Conservation (phyloP, 2,329 filamentous ascomycete genomes). For the Neonectria coccinea region DNA sequence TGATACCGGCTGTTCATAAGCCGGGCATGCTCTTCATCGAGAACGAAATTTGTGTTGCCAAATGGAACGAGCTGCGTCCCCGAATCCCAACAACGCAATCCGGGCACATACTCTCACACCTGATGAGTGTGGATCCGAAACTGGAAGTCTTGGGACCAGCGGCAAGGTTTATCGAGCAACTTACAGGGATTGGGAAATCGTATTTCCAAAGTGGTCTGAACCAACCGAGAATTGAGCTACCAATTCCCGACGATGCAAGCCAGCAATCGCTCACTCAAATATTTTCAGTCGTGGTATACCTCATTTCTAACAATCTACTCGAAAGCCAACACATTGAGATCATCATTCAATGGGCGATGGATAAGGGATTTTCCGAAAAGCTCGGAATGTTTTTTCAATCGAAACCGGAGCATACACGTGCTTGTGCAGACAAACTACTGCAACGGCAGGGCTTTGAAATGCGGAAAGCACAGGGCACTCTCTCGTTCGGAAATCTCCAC, state of each 20-base stretch:
- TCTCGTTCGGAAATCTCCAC: not conserved
- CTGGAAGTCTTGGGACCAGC: not conserved
- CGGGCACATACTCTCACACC: not conserved
- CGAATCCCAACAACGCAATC: not conserved
- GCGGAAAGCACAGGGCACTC: too few relatives aligned
- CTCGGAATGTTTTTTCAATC: not conserved
- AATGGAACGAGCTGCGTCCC: not conserved
- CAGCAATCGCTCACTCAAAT: not conserved
- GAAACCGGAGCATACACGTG: not conserved
- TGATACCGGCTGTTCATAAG: not conserved
- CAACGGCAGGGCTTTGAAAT: not conserved
- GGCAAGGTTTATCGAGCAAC: not conserved
- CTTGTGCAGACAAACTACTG: not conserved
- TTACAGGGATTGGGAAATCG: not conserved
- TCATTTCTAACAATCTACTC: not conserved
- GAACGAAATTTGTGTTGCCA: too few relatives aligned
- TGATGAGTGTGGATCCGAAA: not conserved
- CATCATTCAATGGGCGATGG: not conserved
- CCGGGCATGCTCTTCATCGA: not conserved
- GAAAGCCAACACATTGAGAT: too few relatives aligned
- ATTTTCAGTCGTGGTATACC: not conserved
- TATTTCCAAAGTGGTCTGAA: fast-evolving
- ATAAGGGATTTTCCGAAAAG: not conserved
- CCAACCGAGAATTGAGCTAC: not conserved
- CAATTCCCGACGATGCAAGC: not conserved